These are phyloP conservation scores for Tolypocladium ovalisporum DNA, from an alignment of 2,329 filamentous ascomycete species.

Conservation along the genomic window DNA sequence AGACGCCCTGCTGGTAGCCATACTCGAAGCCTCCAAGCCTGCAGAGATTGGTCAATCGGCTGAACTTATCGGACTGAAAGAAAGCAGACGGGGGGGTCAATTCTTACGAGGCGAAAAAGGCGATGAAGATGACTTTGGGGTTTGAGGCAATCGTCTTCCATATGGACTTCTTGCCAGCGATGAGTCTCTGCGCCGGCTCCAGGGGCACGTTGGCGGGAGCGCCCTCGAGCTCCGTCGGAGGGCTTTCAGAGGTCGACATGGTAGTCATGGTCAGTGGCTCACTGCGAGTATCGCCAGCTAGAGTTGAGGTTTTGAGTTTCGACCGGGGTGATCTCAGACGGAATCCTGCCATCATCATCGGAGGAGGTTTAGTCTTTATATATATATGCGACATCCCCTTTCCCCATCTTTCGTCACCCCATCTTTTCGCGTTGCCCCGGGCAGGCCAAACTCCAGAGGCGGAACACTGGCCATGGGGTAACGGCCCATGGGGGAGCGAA, in stretches of 20 bases:
- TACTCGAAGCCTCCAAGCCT: background rate
- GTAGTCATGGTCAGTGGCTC: background rate
- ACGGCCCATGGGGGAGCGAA: background rate
- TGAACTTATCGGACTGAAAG: background rate
- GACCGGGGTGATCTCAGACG: background rate
- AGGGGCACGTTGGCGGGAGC: constrained; percentile 4
- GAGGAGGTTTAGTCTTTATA: background rate
- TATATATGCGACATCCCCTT: background rate
- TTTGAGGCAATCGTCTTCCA: background rate
- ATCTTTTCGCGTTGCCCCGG: background rate
- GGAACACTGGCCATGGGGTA: background rate
- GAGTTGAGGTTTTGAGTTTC: background rate
- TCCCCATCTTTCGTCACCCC: background rate
- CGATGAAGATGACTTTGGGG: background rate
- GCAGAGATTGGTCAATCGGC: background rate
- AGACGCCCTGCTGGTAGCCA: background rate
- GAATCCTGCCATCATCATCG: background rate
- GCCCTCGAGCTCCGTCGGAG: constrained; percentile 5
- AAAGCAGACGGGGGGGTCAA: background rate
- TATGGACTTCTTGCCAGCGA: constrained; percentile 11
- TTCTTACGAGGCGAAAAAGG: background rate
- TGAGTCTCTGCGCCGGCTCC: constrained; percentile 7
- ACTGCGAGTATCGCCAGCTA: background rate
- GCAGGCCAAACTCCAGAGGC: background rate
- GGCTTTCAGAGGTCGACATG: constrained; percentile 3